A percentile compares a stretch with the other conserved stretches of the same genome.
These are phyloP conservation scores for Waltergamsia citrina DNA, from an alignment of 2,329 filamentous ascomycete species.

Conservation along the genomic window DNA sequence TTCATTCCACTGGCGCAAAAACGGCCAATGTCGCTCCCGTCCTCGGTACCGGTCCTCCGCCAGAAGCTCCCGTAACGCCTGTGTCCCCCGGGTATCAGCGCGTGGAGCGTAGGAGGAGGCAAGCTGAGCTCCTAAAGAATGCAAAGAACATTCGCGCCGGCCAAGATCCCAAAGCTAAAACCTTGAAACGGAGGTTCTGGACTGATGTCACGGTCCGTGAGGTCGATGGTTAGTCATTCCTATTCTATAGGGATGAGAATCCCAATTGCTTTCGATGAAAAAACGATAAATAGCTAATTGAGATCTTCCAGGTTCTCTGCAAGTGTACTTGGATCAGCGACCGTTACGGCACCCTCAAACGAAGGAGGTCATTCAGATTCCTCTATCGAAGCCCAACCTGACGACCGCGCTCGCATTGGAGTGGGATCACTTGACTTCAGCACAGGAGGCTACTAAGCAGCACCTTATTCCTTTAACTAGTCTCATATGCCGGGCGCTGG, in stretches of 20 bases:
- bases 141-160: constrained; percentile 36
- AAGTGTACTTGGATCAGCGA: constrained; percentile 67
- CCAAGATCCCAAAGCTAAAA: constrained; percentile 22
- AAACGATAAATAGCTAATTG: too few relatives aligned
- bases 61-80: constrained; percentile 39
- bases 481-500: constrained; percentile 71
- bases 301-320: constrained; percentile 27
- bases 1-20: constrained; percentile 22
- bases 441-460: constrained; percentile 74
- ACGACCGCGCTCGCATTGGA: constrained; percentile 82
- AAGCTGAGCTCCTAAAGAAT: constrained; percentile 44
- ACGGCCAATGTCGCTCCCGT: constrained; percentile 40
- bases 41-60: constrained; percentile 49
- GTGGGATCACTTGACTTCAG: constrained; percentile 79
- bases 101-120: constrained; percentile 39
- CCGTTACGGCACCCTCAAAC: constrained; percentile 70
- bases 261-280: too few relatives aligned
- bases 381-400: constrained; percentile 67
- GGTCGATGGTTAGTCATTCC: constrained; percentile 42
- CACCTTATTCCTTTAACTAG: constrained; percentile 89
- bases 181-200: constrained; percentile 73
- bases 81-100: constrained; percentile 30
- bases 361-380: constrained; percentile 63
- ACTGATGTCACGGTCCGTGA: constrained; percentile 67
- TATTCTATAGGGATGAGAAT: too few relatives aligned